Evolutionary conservation across 352 stramenopile species (phyloP), one percentile per base, ranked within the genome.

Genomic region (Phytophthora kernoviae): DNA sequence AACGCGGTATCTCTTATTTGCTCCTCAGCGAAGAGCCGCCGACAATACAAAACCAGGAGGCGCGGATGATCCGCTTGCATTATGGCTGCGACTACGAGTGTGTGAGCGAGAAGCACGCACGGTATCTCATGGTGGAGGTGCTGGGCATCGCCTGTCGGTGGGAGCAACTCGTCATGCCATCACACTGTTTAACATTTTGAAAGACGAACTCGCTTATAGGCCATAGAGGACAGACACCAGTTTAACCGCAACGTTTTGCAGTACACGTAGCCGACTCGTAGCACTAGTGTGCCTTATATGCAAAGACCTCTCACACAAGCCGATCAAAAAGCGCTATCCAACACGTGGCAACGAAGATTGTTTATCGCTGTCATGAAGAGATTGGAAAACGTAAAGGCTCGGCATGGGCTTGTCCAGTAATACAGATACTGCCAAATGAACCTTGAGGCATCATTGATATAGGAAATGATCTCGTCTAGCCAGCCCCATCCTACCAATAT

Each of bases 41-140:
- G 26, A 47, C 41, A 9, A 27, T 41, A 9, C 20, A 34, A 21
- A 9, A 58, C 27, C 54, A 27, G 21, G 36, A 54, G 6, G 51
- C 43, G 6, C 58, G 59, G 14, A 59, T 32, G 27, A 62, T 75
- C 12, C 63, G 54, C 2, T 65, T 77, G 24, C 70, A 79, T 36
- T 79, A 77, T 27, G 70, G 70, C 40, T 77, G 67, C 32, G 67
- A 79, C 63, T 79, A 67, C 39, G 67, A 79, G 53, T 79, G 70
- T 30, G 53, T 77, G 36, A 79, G 63, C 50, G 70, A 79, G 21
- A 67, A 73, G 8, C 70, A 79, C 41, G 67, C 63, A n/a, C 70
- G 56, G 17, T 77, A 73, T 56, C 64, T 79, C 12, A 77, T 77
- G 67, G 52, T 79, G 33, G 70, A 79, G 34, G 70, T 79, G 44